phyloP scores from a whole-genome alignment of 1,139 yeast species.

The Geotrichum phurueaensis region DNA sequence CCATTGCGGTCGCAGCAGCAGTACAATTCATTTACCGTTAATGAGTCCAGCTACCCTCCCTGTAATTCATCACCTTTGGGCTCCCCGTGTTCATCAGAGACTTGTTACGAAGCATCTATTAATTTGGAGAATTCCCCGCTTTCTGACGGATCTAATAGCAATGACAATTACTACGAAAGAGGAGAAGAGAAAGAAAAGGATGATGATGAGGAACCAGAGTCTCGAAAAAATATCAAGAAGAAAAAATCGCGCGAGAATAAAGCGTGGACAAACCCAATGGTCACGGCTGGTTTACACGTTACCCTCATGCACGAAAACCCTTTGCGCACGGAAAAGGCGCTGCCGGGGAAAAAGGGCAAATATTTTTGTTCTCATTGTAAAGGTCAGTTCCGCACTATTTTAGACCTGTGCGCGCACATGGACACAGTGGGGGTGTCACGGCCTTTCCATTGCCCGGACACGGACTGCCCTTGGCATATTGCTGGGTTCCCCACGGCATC shows the following conservation, averaged over 20 bases:
- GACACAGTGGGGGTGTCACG: conserved; percentile 42
- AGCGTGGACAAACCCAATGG: conserved; percentile 18
- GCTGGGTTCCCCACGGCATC: conserved; percentile 57
- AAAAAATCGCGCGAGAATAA: conserved; percentile 1
- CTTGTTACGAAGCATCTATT: background rate
- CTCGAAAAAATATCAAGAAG: background rate
- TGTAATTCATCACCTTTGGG: background rate
- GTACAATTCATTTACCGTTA: background rate
- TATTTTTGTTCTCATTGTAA: conserved; percentile 51
- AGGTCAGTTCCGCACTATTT: conserved; percentile 38
- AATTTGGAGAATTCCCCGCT: background rate
- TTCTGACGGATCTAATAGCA: background rate
- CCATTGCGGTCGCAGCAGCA: too few relatives aligned
- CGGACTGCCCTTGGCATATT: conserved; percentile 56
- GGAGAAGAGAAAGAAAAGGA: background rate
- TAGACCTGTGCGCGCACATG: conserved; percentile 45
- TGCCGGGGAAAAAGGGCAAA: conserved; percentile 42
- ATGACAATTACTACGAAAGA: background rate
- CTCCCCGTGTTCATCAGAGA: background rate
- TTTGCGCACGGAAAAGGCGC: conserved; percentile 5
- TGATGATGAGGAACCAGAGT: too few relatives aligned
- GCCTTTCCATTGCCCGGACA: conserved; percentile 47
- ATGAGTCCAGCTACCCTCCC: background rate
- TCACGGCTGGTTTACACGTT: conserved; percentile 5
- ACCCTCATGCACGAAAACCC: conserved; percentile 5